Evolutionary conservation across 2,329 filamentous ascomycete genomes (phyloP), one percentile per base, ranked within the genome.

Genomic region (Reticulascus tulasneorum): DNA sequence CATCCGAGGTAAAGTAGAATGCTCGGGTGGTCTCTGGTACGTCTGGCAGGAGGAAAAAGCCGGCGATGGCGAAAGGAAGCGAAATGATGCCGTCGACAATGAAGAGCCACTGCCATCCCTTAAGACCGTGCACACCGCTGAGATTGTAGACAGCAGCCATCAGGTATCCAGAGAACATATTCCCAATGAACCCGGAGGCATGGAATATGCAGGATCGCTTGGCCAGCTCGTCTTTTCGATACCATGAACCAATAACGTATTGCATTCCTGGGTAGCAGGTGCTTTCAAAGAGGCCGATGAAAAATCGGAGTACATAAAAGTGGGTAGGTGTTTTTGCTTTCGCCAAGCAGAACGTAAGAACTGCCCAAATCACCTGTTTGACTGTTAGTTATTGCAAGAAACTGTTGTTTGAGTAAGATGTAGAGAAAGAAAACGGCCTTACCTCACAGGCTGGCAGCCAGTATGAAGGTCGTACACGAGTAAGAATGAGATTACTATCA

Each of bases 21-120:
- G 53, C 54, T 1, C 55, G 49, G 0, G 55, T 58, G 22, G 52
- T 58, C 0, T 47, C 48, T 2, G 55, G 55, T 0, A 53, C 50
- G 30, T 58, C 55, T 0, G 55, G 55, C 6, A 71, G 61, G 2
- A 63, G 49, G 29, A 69, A 54, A 34, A 63, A 56, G 1, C 62
- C 62, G 7, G 58, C 38, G 11, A 65, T 36, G 6, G 64, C 67
- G 38, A 69, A 56, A 6, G 53, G 48, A 15, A 68, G 58, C 4
- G 67, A 70, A 16, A 65, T 59, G 23, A 56, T 50, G 2, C 67
- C 66, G 2, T 67, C 60, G 18, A 71, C 60, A 23, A 69, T 63
- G 22, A 69, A 69, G 0, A 69, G 51, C 67, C 66, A 71, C 37
- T 62, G 60, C 67, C 66, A 71, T 5, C 64, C 66, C 2, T 49